Conservation (phyloP, 192 early-diverging fungal species). For the Mortierella alpina region DNA sequence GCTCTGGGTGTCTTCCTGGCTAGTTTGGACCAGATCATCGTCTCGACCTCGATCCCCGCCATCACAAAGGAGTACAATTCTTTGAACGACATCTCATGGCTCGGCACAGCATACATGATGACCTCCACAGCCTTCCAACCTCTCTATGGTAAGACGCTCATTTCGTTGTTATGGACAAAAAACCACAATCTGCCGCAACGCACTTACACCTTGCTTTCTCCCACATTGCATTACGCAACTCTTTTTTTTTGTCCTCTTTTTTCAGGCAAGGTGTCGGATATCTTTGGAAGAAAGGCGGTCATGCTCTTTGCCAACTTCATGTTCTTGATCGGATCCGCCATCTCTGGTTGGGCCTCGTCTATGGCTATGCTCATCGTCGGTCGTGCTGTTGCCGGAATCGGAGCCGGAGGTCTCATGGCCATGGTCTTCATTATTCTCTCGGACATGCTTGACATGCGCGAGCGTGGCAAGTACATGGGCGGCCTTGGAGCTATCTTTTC, state of each 20-base stretch:
- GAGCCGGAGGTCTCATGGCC: constrained; percentile 71
- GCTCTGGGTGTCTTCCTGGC: constrained; percentile 67
- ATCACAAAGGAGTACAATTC: constrained; percentile 74
- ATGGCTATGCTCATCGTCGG: constrained; percentile 74
- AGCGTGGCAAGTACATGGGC: constrained; percentile 74
- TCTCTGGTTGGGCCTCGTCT: constrained; percentile 61
- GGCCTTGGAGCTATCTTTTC: constrained; percentile 66
- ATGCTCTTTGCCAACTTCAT: constrained; percentile 62
- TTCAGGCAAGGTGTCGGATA: constrained; percentile 86
- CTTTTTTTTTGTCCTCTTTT: neutral
- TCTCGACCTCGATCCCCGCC: constrained; percentile 68
- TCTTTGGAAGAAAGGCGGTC: constrained; percentile 77
- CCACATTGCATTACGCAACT: neutral
- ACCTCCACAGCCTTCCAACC: constrained; percentile 73
- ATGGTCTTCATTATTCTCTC: constrained; percentile 75
- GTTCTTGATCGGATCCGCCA: constrained; percentile 66
- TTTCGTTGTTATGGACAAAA: too few relatives aligned
- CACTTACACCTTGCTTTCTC: neutral
- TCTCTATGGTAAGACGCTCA: neutral
- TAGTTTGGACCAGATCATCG: constrained; percentile 79
- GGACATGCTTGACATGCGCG: constrained; percentile 71
- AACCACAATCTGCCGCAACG: too few relatives aligned
- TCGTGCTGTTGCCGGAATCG: constrained; percentile 71
- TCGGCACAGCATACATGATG: constrained; percentile 76
- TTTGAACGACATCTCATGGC: constrained; percentile 64